Evolutionary conservation across 1,284 basidiomycete species (phyloP).

Genomic region (Ceratobasidium sp.): DNA sequence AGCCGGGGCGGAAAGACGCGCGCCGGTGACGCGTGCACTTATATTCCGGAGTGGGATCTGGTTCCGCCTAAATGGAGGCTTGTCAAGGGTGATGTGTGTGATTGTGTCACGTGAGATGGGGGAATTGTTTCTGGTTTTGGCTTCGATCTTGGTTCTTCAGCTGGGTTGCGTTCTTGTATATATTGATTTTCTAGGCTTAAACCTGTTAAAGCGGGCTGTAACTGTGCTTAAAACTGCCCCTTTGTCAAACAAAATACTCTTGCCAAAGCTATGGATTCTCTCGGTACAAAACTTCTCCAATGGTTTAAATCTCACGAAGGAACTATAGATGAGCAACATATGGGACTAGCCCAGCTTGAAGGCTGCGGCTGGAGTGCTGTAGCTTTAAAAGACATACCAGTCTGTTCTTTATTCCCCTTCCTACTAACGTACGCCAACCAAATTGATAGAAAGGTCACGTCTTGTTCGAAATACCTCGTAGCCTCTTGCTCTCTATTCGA

Average conservation of each 20-base stretch:
- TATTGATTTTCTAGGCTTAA: too few relatives aligned
- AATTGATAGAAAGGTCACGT: constrained; percentile 72
- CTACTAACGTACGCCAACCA: not conserved
- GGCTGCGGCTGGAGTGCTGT: constrained; percentile 30
- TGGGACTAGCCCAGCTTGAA: constrained; percentile 27
- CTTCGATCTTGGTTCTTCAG: not conserved
- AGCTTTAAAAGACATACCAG: constrained; percentile 33
- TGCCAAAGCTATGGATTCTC: not conserved
- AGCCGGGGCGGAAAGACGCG: not conserved
- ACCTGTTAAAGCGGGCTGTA: too few relatives aligned
- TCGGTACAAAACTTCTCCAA: constrained; percentile 5
- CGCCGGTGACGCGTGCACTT: not conserved
- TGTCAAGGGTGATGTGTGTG: constrained; percentile 20
- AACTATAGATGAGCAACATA: constrained; percentile 26
- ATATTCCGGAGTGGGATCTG: not conserved
- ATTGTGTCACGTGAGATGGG: not conserved
- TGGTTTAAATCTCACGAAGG: constrained; percentile 36
- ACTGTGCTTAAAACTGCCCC: too few relatives aligned
- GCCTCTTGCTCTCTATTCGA: constrained; percentile 81
- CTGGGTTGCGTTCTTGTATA: not conserved
- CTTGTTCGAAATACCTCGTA: constrained; percentile 87
- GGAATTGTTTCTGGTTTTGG: constrained; percentile 1
- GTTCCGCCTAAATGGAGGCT: not conserved
- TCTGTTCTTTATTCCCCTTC: not conserved
- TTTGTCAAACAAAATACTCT: too few relatives aligned